Base-by-base conservation (phyloP, 2,329 filamentous ascomycete genomes). In the Thielaviopsis musarum region DNA sequence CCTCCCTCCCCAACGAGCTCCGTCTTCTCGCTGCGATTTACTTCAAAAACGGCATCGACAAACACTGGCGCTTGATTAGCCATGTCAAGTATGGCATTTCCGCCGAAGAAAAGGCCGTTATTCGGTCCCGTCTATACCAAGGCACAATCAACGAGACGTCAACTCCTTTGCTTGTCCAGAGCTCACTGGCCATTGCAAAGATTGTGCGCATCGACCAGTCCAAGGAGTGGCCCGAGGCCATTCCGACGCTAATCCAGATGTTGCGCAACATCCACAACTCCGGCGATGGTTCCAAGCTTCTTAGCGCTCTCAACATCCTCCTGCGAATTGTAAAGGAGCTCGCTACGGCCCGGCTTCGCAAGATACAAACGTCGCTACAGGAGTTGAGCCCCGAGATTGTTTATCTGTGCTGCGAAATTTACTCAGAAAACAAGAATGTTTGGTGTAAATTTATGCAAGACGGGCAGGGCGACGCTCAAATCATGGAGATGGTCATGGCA, bases 31-130 rank as follows among this genome's bases (percentile, higher is more conserved):
- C 91, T 59, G 82, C 97, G 61, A 95, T 97, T 65, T 88, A 95
- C 69, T 78, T 98, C 58, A 97, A 97, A 70, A 96, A 97, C 70
- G 93, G 91, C 59, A 91, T 97, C 70, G 91, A 97, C 69, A 90
- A 86, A 69, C 89, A 90, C 71, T 98, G 93, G 93, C 81, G 93
- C 15, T 65, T 72, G n/a, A 68, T 88, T 78, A 68, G 73, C 38
- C 65, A 71, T 60, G 56, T 69, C 28, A 77, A 74, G 68, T 87
- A 87, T 38, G 82, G 88, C 56, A 80, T 86, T 60, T 82, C 84
- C 68, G 79, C 81, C 28, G 80, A 85, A 21, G 88, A 95, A 68
- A 96, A 93, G 70, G 74, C 78, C 10, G 69, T 79, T 45, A 93
- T 98, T 58, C 83, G 91, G 56, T 80, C 80, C 4, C 80, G 85